Evolutionary conservation across 305 asterid species (phyloP).

Genomic region (Fraxinus latifolia): DNA sequence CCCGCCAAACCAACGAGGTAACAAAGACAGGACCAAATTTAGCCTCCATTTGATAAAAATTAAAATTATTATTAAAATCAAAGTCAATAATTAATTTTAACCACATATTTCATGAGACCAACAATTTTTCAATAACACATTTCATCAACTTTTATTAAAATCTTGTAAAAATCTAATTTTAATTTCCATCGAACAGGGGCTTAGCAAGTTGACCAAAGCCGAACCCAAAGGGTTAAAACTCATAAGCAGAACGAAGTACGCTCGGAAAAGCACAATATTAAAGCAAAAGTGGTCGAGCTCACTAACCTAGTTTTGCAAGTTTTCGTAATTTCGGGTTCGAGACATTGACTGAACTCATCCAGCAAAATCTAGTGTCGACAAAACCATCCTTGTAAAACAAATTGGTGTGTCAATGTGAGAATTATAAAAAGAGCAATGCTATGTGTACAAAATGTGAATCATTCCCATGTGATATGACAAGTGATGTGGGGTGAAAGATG

Average conservation of each 20-base stretch:
- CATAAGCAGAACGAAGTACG: not conserved
- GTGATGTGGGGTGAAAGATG: not conserved
- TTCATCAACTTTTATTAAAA: too few relatives aligned
- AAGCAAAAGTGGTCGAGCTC: not conserved
- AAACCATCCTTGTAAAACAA: not conserved
- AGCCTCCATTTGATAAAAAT: not conserved
- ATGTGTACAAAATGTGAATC: too few relatives aligned
- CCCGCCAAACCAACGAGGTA: not conserved
- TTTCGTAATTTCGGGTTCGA: not conserved
- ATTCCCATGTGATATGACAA: not conserved
- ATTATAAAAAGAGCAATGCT: not conserved
- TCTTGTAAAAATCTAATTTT: too few relatives aligned
- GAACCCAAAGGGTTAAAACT: not conserved
- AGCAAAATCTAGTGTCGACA: not conserved
- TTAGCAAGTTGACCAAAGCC: not conserved
- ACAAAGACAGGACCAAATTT: not conserved
- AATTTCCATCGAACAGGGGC: not conserved
- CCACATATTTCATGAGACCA: too few relatives aligned
- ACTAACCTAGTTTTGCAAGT: not conserved
- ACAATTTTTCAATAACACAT: too few relatives aligned
- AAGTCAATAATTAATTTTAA: too few relatives aligned
- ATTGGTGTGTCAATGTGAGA: not conserved
- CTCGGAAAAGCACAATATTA: not conserved
- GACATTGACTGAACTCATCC: not conserved
- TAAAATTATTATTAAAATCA: too few relatives aligned